Percentiles rank a stretch among this genome's conserved stretches.
phyloP scores from a whole-genome alignment of 345 rosid genomes.

The Turritis glabra region DNA sequence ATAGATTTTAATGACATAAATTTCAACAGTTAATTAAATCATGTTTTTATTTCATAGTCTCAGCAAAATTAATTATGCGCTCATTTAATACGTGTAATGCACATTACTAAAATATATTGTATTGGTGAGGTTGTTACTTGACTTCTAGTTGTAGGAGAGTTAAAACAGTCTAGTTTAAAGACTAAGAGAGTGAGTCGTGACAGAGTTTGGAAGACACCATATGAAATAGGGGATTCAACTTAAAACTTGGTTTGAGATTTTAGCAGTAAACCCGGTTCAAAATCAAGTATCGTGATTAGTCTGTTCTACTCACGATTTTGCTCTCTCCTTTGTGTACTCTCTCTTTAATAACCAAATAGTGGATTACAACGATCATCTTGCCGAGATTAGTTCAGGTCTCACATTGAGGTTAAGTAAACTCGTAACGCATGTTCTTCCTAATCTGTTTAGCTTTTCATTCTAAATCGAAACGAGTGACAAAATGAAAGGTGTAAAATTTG shows the following conservation, averaged over 20 bases:
- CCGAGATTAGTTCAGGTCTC: background rate
- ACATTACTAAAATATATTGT: no score
- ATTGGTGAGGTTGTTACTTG: background rate
- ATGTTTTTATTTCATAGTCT: background rate
- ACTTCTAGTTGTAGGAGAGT: background rate
- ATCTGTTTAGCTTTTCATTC: no score
- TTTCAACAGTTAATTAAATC: background rate
- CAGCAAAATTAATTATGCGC: background rate
- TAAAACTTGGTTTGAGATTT: background rate
- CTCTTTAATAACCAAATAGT: background rate
- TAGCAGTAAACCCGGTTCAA: no score
- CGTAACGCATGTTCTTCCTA: no score
- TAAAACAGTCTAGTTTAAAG: no score
- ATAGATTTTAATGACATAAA: background rate
- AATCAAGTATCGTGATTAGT: background rate
- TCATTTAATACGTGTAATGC: no score
- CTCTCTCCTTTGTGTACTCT: no score
- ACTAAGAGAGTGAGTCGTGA: background rate
- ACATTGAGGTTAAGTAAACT: no score
- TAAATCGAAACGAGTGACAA: no score
- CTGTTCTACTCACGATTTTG: no score
- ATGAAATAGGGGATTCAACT: background rate
- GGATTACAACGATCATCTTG: background rate
- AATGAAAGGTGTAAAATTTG: no score
- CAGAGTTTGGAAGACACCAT: no score